Evolutionary conservation across 2,329 filamentous ascomycete genomes (phyloP), one percentile per base, ranked within the genome.

Genomic region (Hypoxylon rubiginosum): DNA sequence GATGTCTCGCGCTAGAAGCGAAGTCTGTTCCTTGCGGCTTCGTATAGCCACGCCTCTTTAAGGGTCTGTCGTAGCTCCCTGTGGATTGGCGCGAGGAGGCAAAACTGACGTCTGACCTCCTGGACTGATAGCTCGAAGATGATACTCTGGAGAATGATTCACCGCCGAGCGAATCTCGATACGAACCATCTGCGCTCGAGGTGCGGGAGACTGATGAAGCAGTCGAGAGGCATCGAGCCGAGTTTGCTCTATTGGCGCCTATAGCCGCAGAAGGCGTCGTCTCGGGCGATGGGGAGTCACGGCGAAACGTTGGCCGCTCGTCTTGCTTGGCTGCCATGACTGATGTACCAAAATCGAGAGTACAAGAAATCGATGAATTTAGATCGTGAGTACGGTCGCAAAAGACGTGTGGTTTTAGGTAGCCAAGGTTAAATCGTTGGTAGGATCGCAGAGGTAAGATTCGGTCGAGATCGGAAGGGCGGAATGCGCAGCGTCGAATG

Each of bases 21-120:
- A 98, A 99, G 74, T 94, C 88, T 55, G 92, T 97, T 58, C 90
- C 92, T 77, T 94, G 91, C 0, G 94, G 94, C 53, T 94, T 88
- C 82, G 97, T 92, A 81, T 95, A 97, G 46, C 94, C 94, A 67
- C 94, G 87, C 73, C 92, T 86, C 65, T 89, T 83, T 5, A 76
- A 60, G 21, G 78, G 76, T 54, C 75, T 79, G 34, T 80, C 79
- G 50, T 80, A 71, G 70, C 80, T 83, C 60, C 79, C 81, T 9
- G 82, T 84, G 1, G 86, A 86, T 41, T 83, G 80, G 51, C 85
- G 80, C 26, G 81, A 82, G 2, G 78, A 78, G 36, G 73, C 71
- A 54, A 74, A 71, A 66, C 78, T 80, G 55, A 80, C 73, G 43
- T 85, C 83, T 39, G 84, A 85, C 34, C 73, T 79, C 46, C 82